Percentiles rank a stretch among this genome's conserved stretches.
These are phyloP conservation scores for Globisporangium echinulatum DNA, from an alignment of 352 stramenopile species.

Conservation along the genomic window DNA sequence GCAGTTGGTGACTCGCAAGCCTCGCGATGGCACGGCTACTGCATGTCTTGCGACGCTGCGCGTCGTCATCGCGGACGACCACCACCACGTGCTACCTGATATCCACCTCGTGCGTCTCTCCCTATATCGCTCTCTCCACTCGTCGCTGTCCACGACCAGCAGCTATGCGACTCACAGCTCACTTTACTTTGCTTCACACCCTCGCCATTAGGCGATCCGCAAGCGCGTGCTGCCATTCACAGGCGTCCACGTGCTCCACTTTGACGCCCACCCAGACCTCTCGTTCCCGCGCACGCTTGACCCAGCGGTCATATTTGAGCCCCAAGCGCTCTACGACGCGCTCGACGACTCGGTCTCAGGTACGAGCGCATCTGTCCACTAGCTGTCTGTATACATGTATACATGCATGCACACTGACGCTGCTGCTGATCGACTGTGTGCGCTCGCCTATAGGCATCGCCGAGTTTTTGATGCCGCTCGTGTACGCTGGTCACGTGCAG, in stretches of 20 bases:
- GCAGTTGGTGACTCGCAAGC: no score
- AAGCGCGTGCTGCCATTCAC: slow-evolving; percentile 57
- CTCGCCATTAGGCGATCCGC: slow-evolving; percentile 50
- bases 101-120: slow-evolving; percentile 45
- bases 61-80: slow-evolving; percentile 69
- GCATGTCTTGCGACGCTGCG: slow-evolving; percentile 9
- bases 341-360: slow-evolving; percentile 54
- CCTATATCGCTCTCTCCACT: not conserved
- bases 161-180: no score
- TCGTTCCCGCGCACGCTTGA: slow-evolving; percentile 49
- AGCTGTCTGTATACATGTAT: not conserved
- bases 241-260: slow-evolving; percentile 65
- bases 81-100: slow-evolving; percentile 68
- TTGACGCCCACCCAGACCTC: slow-evolving; percentile 84
- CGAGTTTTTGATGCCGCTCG: slow-evolving; percentile 77
- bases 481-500: slow-evolving; percentile 72
- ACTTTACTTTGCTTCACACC: no score
- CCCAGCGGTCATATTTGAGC: slow-evolving; percentile 49
- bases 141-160: no score
- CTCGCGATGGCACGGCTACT: no score
- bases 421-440: not conserved
- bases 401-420: not conserved
- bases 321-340: slow-evolving; percentile 62
- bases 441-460: slow-evolving; percentile 49
- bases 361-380: slow-evolving; percentile 1